Evolutionary conservation across 2,329 filamentous ascomycete species (phyloP).

Genomic region (Colletotrichum sp.): DNA sequence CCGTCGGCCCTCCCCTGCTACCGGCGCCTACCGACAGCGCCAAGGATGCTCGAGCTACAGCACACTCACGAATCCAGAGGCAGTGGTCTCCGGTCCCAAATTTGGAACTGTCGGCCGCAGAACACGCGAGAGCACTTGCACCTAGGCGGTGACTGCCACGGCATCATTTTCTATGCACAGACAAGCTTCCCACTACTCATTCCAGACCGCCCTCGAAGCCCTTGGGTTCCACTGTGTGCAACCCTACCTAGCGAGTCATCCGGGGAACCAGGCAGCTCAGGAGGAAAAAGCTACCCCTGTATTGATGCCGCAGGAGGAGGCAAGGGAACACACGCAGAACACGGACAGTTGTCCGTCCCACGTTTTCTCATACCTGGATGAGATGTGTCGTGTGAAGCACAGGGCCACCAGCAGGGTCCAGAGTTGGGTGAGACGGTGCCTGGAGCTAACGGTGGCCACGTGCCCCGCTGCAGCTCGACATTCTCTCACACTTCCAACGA

Average conservation of each 20-base stretch:
- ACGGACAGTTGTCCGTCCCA: slow-evolving; percentile 8
- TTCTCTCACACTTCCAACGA: background rate
- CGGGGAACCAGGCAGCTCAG: background rate
- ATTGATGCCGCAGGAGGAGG: background rate
- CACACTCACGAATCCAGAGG: background rate
- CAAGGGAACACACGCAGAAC: background rate
- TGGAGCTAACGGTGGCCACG: background rate
- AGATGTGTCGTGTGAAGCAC: background rate
- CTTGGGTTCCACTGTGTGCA: background rate
- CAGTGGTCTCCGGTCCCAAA: background rate
- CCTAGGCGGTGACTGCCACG: background rate
- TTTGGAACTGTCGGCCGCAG: background rate
- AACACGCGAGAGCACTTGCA: background rate
- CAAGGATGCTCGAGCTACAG: background rate
- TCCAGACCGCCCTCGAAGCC: background rate
- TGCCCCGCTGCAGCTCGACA: background rate
- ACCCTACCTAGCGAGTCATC: background rate
- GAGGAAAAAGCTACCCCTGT: background rate
- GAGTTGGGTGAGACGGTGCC: background rate
- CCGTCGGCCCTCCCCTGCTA: background rate
- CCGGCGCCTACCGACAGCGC: slow-evolving; percentile 4
- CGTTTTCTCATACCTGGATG: slow-evolving; percentile 3
- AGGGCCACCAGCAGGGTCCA: background rate
- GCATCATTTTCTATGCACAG: background rate
- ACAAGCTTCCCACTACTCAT: background rate